Evolutionary conservation across 805 yeast genomes (phyloP), one percentile per base, ranked within the genome.

Genomic region (Kodamaea jinghongensis): DNA sequence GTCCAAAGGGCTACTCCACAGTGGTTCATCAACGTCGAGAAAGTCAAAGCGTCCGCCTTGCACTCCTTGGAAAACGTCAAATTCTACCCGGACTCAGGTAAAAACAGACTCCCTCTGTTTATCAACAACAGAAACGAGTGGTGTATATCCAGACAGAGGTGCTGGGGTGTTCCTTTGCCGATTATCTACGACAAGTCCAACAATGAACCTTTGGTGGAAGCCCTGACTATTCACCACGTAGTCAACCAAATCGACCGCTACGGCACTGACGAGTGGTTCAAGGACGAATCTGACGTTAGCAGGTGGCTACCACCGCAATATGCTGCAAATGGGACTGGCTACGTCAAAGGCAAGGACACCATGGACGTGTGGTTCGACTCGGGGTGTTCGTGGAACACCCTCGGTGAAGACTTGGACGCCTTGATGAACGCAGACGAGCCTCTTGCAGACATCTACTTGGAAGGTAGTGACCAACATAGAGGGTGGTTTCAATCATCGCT

Each of bases 311-410:
- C 96, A 0, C 69, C 66, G 2, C 50, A 61, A 2, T 65, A 67
- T 39, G 23, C 23, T 20, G 5, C 23, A 5, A 60, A 67, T 17
- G 82, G 79, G 0, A 40, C 51, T 2, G 50, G 66, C 2, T 84
- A 71, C 46, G 53, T 55, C 16, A 83, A 86, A 52, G 91, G 96
- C 1, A 75, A 70, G 31, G 99, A 93, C 51, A 93, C 99, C 0
- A 85, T 93, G 89, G 99, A 93, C 63, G 99, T 93, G 13, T 93
- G 99, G 99, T 91, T 93, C 65, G 99, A 93, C 60, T 85, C 96
- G 28, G 99, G 99, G 0, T 78, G 95, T 0, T 82, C 93, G 25
- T 93, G 99, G 98, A 75, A 79, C 8, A 72, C 77, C 32, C 65
- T 84, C 14, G 66, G 64, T 30, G 56, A 61, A 2, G 69, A 72